phyloP scores from a whole-genome alignment of 2,329 filamentous ascomycete species.

The Colletotrichum aenigma region DNA sequence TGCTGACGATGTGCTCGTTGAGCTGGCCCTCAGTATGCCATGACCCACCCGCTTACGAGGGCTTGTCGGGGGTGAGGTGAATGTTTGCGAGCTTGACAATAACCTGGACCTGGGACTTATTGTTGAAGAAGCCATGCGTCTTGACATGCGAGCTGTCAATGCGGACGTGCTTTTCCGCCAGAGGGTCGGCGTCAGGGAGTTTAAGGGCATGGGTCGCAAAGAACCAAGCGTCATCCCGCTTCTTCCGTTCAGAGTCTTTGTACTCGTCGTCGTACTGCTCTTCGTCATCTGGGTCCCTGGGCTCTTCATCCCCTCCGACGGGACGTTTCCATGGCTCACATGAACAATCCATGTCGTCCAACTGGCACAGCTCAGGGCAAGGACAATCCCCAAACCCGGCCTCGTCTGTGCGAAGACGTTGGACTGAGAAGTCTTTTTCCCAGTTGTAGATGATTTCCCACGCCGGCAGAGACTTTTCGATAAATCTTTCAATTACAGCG shows the following conservation, averaged over 20 bases:
- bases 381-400: not conserved
- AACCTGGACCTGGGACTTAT: slow-evolving; percentile 51
- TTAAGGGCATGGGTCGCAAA: not conserved
- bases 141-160: not conserved
- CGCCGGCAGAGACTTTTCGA: slow-evolving; percentile 39
- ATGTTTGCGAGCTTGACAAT: slow-evolving; percentile 69
- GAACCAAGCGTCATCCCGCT: not conserved
- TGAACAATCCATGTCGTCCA: not conserved
- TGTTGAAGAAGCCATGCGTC: not conserved
- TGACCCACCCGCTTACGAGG: slow-evolving; percentile 53
- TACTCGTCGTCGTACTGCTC: not conserved
- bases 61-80: slow-evolving; percentile 61
- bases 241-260: not conserved
- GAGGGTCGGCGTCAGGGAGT: not conserved
- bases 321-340: not conserved
- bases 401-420: not conserved
- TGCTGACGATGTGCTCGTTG: slow-evolving; percentile 69
- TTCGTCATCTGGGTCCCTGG: not conserved
- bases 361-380: not conserved
- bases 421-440: not conserved
- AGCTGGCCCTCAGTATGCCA: slow-evolving; percentile 60
- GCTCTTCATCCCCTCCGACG: not conserved
- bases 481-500: slow-evolving; percentile 36
- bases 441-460: slow-evolving; percentile 35
- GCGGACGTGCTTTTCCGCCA: not conserved